Percentiles rank a stretch among this genome's conserved stretches.
These are phyloP conservation scores for Musa balbisiana DNA, from an alignment of 202 grass and related monocot species.

Conservation along the genomic window DNA sequence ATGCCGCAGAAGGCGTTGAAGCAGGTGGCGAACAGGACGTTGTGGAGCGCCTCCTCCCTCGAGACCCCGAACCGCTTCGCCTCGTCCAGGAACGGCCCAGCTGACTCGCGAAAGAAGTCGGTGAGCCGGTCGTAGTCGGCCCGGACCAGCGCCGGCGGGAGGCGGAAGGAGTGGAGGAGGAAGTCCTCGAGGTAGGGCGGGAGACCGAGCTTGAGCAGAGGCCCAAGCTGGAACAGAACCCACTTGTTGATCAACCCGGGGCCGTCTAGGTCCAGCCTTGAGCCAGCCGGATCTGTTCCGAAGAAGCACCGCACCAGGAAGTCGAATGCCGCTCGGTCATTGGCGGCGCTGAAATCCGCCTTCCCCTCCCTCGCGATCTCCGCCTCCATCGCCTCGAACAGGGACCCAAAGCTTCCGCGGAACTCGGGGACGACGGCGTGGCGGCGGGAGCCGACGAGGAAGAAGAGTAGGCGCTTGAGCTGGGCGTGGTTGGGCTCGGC, in stretches of 20 bases:
- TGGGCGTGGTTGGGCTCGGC: slow-evolving; percentile 11
- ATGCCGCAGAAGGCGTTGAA: slow-evolving; percentile 17
- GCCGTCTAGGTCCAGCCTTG: slow-evolving; percentile 5
- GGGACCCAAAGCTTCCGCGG: slow-evolving; percentile 4
- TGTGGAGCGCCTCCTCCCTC: slow-evolving; percentile 16
- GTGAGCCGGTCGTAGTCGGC: slow-evolving; percentile 12
- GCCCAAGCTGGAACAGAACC: slow-evolving; percentile 12
- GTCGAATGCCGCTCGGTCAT: slow-evolving; percentile 8
- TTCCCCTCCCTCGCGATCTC: slow-evolving; percentile 10
- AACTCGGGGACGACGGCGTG: slow-evolving; percentile 7
- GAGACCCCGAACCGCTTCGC: slow-evolving; percentile 12
- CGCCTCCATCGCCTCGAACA: slow-evolving; percentile 2
- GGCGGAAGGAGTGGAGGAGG: slow-evolving; percentile 20
- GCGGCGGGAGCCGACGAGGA: slow-evolving; percentile 3
- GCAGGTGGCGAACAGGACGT: slow-evolving; percentile 14
- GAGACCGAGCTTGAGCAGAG: slow-evolving; percentile 6
- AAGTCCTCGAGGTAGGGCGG: slow-evolving; percentile 7
- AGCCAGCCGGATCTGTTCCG: slow-evolving; percentile 1
- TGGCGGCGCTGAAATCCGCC: slow-evolving; percentile 1
- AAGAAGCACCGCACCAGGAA: slow-evolving; percentile 12
- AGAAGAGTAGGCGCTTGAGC: slow-evolving; percentile 16
- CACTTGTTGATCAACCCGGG: slow-evolving; percentile 14
- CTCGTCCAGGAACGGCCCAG: slow-evolving; percentile 3
- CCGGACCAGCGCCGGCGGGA: slow-evolving; percentile 12
- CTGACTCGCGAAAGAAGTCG: slow-evolving; percentile 14